These are phyloP conservation scores for Candida maltosa DNA, from an alignment of 805 yeast genomes.

Conservation along the genomic window DNA sequence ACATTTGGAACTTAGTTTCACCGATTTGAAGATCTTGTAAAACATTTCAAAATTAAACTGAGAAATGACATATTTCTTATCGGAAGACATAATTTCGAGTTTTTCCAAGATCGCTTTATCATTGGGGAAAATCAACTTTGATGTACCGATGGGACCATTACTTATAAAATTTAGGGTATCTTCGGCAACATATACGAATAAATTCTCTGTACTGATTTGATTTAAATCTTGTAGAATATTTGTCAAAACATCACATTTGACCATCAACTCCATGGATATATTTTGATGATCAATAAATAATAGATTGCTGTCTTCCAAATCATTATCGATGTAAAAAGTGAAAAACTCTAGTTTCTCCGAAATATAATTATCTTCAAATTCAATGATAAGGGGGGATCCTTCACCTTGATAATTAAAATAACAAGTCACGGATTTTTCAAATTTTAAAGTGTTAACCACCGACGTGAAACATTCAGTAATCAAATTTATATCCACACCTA, in stretches of 20 bases:
- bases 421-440: constrained; percentile 25
- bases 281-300: constrained; percentile 24
- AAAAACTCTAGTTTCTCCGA: constrained; percentile 40
- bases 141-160: constrained; percentile 68
- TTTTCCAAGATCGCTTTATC: constrained; percentile 62
- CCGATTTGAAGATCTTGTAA: constrained; percentile 30
- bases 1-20: constrained; percentile 36
- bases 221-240: constrained; percentile 34
- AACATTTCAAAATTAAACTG: constrained; percentile 32
- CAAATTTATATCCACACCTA: constrained; percentile 36
- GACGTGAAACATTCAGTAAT: constrained; percentile 34
- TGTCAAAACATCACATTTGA: constrained; percentile 36
- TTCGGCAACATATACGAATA: constrained; percentile 24
- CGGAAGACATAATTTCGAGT: constrained; percentile 32
- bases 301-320: constrained; percentile 13
- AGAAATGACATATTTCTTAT: constrained; percentile 18
- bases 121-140: constrained; percentile 64
- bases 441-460: constrained; percentile 17
- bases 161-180: constrained; percentile 57
- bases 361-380: constrained; percentile 38
- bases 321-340: constrained; percentile 31
- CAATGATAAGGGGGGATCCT: constrained; percentile 37
- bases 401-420: constrained; percentile 34
- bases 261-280: constrained; percentile 32
- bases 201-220: constrained; percentile 32